phyloP scores from a whole-genome alignment of 495 filamentous ascomycete species.

The Articulospora tetracladia region DNA sequence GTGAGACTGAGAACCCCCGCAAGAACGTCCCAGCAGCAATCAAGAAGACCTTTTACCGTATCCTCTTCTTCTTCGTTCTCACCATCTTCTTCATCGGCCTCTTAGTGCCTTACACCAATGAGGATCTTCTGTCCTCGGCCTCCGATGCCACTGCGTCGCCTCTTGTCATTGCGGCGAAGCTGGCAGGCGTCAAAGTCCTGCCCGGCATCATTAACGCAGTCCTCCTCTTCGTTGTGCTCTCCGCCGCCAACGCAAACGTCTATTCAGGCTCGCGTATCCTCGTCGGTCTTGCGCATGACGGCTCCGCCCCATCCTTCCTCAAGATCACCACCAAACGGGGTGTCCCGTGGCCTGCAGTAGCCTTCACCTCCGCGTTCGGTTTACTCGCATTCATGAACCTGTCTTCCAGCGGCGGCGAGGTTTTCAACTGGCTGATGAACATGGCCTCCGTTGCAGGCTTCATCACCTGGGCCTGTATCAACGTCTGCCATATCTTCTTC shows the following conservation, averaged over 20 bases:
- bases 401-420: slow-evolving; percentile 44
- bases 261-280: slow-evolving; percentile 80
- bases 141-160: slow-evolving; percentile 59
- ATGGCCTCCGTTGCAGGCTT: slow-evolving; percentile 54
- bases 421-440: slow-evolving; percentile 62
- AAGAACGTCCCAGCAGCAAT: slow-evolving; percentile 68
- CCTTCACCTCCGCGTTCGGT: slow-evolving; percentile 48
- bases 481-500: slow-evolving; percentile 52
- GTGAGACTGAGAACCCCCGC: slow-evolving; percentile 69
- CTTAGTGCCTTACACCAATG: slow-evolving; percentile 56
- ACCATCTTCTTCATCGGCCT: slow-evolving; percentile 71
- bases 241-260: slow-evolving; percentile 73
- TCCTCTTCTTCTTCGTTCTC: slow-evolving; percentile 68
- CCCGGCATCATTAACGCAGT: slow-evolving; percentile 75
- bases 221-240: slow-evolving; percentile 63
- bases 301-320: slow-evolving; percentile 61
- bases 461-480: slow-evolving; percentile 58
- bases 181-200: slow-evolving; percentile 61
- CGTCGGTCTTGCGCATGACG: slow-evolving; percentile 60
- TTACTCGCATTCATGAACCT: slow-evolving; percentile 63
- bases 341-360: slow-evolving; percentile 59
- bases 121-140: slow-evolving; percentile 45
- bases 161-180: slow-evolving; percentile 59
- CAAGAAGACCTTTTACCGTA: slow-evolving; percentile 65
- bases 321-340: slow-evolving; percentile 49